Evolutionary conservation across 371 early-diverging fungal species (phyloP).

Genomic region (Mucor irregularis): DNA sequence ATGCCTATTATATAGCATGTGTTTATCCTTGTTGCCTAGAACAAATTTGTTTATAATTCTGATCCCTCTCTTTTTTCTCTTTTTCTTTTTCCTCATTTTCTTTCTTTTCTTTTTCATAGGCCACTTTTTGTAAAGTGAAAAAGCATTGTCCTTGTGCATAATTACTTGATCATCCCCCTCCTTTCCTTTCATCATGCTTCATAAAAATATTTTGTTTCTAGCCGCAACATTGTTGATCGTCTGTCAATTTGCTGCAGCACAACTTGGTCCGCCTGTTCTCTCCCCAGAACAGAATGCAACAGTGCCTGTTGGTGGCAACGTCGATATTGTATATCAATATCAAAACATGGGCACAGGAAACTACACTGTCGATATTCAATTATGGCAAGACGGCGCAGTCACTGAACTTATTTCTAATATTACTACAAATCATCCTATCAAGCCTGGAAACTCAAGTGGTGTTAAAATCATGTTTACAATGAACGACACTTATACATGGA

Average conservation of each 20-base stretch:
- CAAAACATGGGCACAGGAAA: conserved; percentile 29
- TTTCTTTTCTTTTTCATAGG: background rate
- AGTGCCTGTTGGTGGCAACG: conserved; percentile 16
- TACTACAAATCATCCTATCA: conserved; percentile 12
- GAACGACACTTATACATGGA: conserved; percentile 28
- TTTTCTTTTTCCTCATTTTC: background rate
- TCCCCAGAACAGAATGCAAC: conserved; percentile 26
- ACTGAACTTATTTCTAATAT: conserved; percentile 18
- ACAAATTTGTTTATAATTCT: background rate
- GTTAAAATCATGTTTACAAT: conserved; percentile 7
- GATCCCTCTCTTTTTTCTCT: conserved; percentile 1
- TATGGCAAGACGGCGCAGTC: conserved; percentile 27
- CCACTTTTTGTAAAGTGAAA: no score
- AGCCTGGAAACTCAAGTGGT: conserved; percentile 30
- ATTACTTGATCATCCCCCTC: background rate
- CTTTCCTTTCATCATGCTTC: background rate
- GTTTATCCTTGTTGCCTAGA: background rate
- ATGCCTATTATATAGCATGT: background rate
- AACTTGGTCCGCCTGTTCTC: conserved; percentile 23
- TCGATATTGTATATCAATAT: conserved; percentile 29
- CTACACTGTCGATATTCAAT: conserved; percentile 27
- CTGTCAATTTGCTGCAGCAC: conserved; percentile 11
- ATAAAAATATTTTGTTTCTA: background rate
- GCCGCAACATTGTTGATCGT: background rate
- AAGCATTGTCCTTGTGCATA: no score